A percentile compares a stretch with the other conserved stretches of the same genome.
Conservation (phyloP, 2,329 filamentous ascomycete genomes). For the Fusarium lateritium region DNA sequence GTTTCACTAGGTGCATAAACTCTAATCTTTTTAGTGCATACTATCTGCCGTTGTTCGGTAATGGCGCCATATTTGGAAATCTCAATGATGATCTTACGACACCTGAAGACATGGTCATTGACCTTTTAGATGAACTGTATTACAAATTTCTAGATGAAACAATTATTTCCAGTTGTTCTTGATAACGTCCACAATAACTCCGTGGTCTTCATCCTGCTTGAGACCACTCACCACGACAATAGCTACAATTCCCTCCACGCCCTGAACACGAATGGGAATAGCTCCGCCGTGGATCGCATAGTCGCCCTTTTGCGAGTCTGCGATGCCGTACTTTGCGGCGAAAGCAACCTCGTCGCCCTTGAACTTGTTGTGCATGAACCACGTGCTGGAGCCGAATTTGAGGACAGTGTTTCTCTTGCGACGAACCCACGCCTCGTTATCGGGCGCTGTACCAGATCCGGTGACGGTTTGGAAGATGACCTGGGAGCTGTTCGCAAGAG, state of each 20-base stretch:
- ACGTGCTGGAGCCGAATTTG: conserved; percentile 78
- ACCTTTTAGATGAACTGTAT: conserved; percentile 1
- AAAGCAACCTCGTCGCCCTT: conserved; percentile 75
- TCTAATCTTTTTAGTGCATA: conserved; percentile 40
- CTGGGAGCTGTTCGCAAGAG: conserved; percentile 70
- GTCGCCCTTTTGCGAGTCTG: conserved; percentile 66
- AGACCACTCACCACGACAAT: conserved; percentile 83
- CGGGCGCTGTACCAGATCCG: conserved; percentile 76
- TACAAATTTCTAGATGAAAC: background rate
- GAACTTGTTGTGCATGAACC: conserved; percentile 80
- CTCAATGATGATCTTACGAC: background rate
- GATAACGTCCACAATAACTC: conserved; percentile 79
- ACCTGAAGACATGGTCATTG: no score
- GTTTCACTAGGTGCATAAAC: conserved; percentile 42
- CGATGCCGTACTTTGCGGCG: conserved; percentile 74
- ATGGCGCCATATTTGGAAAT: conserved; percentile 7
- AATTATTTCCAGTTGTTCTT: conserved; percentile 62
- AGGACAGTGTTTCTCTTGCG: conserved; percentile 81
- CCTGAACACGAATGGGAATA: conserved; percentile 78
- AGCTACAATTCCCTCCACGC: conserved; percentile 82
- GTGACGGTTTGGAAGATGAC: conserved; percentile 80
- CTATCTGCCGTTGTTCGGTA: background rate
- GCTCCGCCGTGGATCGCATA: conserved; percentile 87
- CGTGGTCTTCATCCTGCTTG: conserved; percentile 84
- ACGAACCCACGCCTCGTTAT: conserved; percentile 79